phyloP scores from a whole-genome alignment of 176 grass and related monocot genomes.

The Luzula sylvatica region DNA sequence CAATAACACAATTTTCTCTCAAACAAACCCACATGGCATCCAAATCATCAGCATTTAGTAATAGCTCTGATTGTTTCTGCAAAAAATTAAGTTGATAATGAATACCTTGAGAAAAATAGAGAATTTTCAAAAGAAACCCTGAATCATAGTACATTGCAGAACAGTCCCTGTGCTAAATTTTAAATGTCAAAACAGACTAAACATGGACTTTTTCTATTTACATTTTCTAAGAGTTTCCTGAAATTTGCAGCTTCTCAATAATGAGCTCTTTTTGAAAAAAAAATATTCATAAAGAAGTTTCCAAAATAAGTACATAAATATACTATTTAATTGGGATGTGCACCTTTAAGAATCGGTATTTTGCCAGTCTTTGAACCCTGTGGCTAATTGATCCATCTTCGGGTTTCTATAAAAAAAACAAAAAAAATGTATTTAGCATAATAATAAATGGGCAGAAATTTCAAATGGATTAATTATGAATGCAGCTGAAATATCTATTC shows the following conservation, averaged over 20 bases:
- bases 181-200: background rate
- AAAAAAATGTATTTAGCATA: constrained; percentile 1
- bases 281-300: no score
- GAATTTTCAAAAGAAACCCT: no score
- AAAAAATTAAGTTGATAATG: constrained; percentile 10
- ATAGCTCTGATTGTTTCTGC: constrained; percentile 98
- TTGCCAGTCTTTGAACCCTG: constrained; percentile 95
- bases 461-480: no score
- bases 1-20: constrained; percentile 98
- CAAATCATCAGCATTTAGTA: constrained; percentile 96
- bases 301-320: no score
- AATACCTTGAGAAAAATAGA: background rate
- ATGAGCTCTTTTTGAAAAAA: no score
- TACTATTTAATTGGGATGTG: background rate
- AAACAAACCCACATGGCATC: constrained; percentile 99
- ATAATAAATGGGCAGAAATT: background rate
- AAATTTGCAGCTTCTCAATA: no score
- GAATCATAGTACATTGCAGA: background rate
- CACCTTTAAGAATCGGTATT: constrained; percentile 97
- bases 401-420: constrained; percentile 55
- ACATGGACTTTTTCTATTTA: background rate
- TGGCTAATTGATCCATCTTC: constrained; percentile 96
- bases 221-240: background rate
- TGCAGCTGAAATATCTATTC: background rate
- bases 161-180: background rate